phyloP scores from a whole-genome alignment of 2,329 filamentous ascomycete genomes.

The Clonostachys solani region DNA sequence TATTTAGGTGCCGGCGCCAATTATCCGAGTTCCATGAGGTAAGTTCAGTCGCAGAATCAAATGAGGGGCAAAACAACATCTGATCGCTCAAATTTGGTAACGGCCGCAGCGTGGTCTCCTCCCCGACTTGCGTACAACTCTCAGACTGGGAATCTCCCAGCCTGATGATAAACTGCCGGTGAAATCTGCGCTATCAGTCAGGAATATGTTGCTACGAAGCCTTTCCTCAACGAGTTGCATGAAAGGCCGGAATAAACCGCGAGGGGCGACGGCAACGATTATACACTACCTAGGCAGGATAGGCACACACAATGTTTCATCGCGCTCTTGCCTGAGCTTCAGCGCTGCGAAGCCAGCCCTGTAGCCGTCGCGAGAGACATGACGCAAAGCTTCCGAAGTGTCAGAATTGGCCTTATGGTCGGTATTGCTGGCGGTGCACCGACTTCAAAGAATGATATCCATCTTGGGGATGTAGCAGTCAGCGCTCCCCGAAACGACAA shows the following conservation, averaged over 20 bases:
- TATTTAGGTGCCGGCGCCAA: too few species aligned
- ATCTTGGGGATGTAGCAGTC: slow-evolving; percentile 7
- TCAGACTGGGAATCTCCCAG: background rate
- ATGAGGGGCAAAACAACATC: too few species aligned
- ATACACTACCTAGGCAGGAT: slow-evolving; percentile 17
- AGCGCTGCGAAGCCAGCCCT: slow-evolving; percentile 19
- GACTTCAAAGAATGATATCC: slow-evolving; percentile 9
- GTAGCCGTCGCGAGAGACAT: slow-evolving; percentile 22
- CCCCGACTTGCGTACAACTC: too few species aligned
- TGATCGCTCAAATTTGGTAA: too few species aligned
- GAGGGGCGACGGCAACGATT: slow-evolving; percentile 9
- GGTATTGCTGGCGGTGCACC: slow-evolving; percentile 13
- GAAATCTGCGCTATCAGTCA: slow-evolving; percentile 17
- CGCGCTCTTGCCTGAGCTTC: slow-evolving; percentile 14
- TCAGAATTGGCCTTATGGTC: slow-evolving; percentile 10
- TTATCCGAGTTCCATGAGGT: too few species aligned
- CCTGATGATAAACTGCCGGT: slow-evolving; percentile 13
- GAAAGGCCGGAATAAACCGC: slow-evolving; percentile 3
- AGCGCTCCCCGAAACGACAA: background rate
- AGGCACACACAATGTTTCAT: slow-evolving; percentile 22
- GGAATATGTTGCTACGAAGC: slow-evolving; percentile 13
- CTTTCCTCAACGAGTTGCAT: slow-evolving; percentile 14
- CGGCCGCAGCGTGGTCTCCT: too few species aligned
- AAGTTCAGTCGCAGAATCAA: too few species aligned
- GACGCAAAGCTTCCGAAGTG: slow-evolving; percentile 21